These are phyloP conservation scores for Penstemon newberryi DNA, from an alignment of 257 asterid species.

Conservation along the genomic window DNA sequence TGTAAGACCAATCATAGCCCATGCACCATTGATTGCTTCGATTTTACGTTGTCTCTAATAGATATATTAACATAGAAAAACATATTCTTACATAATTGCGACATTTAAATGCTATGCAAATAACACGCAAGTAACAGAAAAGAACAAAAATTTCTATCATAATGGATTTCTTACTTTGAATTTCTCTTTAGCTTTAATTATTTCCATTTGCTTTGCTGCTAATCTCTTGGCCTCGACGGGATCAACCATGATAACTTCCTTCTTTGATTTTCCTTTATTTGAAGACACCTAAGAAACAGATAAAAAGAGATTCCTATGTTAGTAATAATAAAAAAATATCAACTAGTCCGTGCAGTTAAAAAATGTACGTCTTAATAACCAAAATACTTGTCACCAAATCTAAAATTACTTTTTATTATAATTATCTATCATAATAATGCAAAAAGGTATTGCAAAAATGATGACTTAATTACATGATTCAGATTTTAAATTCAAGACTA, in stretches of 20 bases:
- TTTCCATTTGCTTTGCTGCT: slow-evolving; percentile 91
- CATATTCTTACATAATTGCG: neutral
- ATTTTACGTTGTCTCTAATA: slow-evolving; percentile 57
- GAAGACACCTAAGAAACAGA: slow-evolving; percentile 53
- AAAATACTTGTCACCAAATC: neutral
- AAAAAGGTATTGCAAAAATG: too few species aligned
- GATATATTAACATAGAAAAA: slow-evolving; percentile 14
- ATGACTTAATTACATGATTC: neutral
- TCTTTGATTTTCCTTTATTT: slow-evolving; percentile 33
- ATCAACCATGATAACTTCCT: slow-evolving; percentile 87
- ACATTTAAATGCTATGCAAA: neutral
- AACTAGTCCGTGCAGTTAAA: neutral
- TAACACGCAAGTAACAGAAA: neutral
- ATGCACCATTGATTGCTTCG: slow-evolving; percentile 92
- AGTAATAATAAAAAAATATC: neutral
- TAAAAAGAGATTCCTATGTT: slow-evolving; percentile 15
- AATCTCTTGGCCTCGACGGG: slow-evolving; percentile 94
- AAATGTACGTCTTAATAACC: neutral
- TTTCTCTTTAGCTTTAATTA: slow-evolving; percentile 69
- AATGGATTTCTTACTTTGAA: slow-evolving; percentile 45
- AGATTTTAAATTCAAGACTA: neutral
- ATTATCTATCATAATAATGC: neutral
- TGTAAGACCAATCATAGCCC: slow-evolving; percentile 99
- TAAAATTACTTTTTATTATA: neutral
- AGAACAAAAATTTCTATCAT: neutral